phyloP scores from a whole-genome alignment of 2,329 filamentous ascomycete genomes.

The Penicillium sp. region DNA sequence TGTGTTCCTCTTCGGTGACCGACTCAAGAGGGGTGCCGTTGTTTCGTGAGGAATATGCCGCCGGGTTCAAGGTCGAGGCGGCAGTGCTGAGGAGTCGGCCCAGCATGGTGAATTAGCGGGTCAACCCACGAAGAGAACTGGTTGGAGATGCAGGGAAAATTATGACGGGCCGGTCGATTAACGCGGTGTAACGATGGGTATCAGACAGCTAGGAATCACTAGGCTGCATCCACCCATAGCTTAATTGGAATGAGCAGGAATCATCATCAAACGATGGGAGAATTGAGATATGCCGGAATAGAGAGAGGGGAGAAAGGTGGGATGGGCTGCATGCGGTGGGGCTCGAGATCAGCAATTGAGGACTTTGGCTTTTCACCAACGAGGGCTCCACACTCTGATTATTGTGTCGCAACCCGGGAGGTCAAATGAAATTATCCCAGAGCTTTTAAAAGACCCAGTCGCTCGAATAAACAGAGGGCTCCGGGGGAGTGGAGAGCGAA shows the following conservation, averaged over 20 bases:
- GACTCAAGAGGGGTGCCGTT: conserved; percentile 45
- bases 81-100: conserved; percentile 47
- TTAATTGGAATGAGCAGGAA: conserved; percentile 30
- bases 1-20: conserved; percentile 53
- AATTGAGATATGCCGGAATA: conserved; percentile 10
- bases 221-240: conserved; percentile 37
- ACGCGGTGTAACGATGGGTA: conserved; percentile 27
- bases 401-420: conserved; percentile 3
- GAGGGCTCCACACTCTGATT: conserved; percentile 16
- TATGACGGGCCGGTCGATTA: conserved; percentile 15
- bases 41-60: conserved; percentile 41
- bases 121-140: conserved; percentile 13
- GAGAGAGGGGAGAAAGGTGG: conserved; percentile 24
- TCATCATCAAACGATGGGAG: conserved; percentile 27
- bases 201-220: conserved; percentile 33
- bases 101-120: conserved; percentile 38
- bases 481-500: conserved; percentile 20
- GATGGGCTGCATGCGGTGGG: conserved; percentile 27
- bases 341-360: conserved; percentile 18
- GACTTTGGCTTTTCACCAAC: conserved; percentile 11
- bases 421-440: conserved; percentile 12
- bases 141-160: conserved; percentile 14
- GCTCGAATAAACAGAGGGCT: conserved; percentile 13
- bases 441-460: conserved; percentile 11
- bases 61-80: conserved; percentile 46